phyloP scores from a whole-genome alignment of 106 monocot genomes.

The Platanthera guangdongensis region DNA sequence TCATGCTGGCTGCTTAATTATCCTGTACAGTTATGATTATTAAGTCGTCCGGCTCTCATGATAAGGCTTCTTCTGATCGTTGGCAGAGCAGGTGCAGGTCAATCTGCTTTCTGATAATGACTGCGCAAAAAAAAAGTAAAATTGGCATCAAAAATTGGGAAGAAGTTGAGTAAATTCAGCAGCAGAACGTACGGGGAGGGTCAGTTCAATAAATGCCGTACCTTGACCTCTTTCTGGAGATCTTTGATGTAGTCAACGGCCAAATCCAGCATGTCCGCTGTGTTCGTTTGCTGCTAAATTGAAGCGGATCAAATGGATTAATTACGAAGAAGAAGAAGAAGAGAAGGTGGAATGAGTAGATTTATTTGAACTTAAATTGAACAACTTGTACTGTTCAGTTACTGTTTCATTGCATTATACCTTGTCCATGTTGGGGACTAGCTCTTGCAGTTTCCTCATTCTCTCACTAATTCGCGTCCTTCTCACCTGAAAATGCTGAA shows the following conservation, averaged over 20 bases:
- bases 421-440: slow-evolving; percentile 99
- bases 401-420: slow-evolving; percentile 23
- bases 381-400: not conserved
- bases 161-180: not conserved
- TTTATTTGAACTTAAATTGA: not conserved
- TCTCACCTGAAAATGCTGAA: slow-evolving; percentile 49
- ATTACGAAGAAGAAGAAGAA: not conserved
- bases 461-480: slow-evolving; percentile 91
- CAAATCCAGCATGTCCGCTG: slow-evolving; percentile 88
- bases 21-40: not conserved
- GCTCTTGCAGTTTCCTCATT: slow-evolving; percentile 93
- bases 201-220: slow-evolving; percentile 10
- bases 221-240: slow-evolving; percentile 79
- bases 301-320: not conserved
- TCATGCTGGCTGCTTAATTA: not conserved
- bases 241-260: slow-evolving; percentile 91
- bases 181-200: not conserved
- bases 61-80: slow-evolving; percentile 47
- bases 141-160: not conserved
- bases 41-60: not conserved
- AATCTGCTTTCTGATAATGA: slow-evolving; percentile 45
- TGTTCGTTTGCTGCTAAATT: slow-evolving; percentile 75
- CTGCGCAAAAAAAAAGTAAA: slow-evolving; percentile 22
- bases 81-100: slow-evolving; percentile 54
- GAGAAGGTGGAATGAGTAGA: not conserved